These are phyloP conservation scores for Trichoderma afroharzianum DNA, from an alignment of 2,329 filamentous ascomycete genomes.

Conservation along the genomic window DNA sequence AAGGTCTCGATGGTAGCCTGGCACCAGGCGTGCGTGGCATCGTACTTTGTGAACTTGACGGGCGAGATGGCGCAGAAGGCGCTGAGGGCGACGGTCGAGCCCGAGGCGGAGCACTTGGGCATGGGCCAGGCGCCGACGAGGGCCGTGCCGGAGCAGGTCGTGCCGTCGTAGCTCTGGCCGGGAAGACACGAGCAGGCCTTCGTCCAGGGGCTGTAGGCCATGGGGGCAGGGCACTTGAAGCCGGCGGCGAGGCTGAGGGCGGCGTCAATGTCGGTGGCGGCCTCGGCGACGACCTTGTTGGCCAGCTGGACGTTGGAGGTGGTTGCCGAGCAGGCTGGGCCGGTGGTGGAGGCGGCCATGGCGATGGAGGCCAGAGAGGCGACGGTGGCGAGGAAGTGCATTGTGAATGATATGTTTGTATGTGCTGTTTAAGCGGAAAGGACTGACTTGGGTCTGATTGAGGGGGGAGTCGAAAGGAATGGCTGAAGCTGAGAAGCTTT, in stretches of 20 bases:
- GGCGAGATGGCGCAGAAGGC: constrained; percentile 35
- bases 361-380: constrained; percentile 25
- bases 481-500: not conserved
- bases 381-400: constrained; percentile 32
- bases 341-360: constrained; percentile 23
- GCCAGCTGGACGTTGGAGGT: constrained; percentile 17
- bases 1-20: constrained; percentile 33
- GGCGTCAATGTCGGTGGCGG: not conserved
- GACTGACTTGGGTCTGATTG: not conserved
- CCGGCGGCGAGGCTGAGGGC: constrained; percentile 7
- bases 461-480: not conserved
- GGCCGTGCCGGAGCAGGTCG: constrained; percentile 27
- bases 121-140: constrained; percentile 34
- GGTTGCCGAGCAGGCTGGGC: constrained; percentile 5
- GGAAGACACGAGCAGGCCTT: constrained; percentile 42
- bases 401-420: constrained; percentile 20
- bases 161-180: constrained; percentile 38
- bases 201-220: constrained; percentile 38
- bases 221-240: constrained; percentile 33
- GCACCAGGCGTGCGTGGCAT: constrained; percentile 34
- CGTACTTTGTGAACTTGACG: constrained; percentile 35
- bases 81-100: constrained; percentile 27
- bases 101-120: constrained; percentile 28
- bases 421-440: not conserved
- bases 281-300: constrained; percentile 20